Conservation (phyloP, 208 protist species). For the Leptomonas pyrrhocoris region DNA sequence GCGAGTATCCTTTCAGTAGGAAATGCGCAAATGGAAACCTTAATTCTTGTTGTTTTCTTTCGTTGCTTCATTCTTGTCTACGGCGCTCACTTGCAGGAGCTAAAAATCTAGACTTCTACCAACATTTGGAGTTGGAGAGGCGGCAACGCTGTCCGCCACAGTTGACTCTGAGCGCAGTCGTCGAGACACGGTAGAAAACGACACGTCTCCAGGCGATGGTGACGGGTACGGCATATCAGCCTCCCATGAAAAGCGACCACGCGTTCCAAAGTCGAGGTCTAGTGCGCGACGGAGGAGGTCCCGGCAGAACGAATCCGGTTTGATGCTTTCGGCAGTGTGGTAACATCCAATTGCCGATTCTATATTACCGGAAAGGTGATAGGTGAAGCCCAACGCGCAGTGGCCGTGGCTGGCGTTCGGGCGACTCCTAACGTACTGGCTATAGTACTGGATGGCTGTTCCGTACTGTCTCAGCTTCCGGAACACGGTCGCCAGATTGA, state of each 20-base stretch:
- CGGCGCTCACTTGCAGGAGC: background rate
- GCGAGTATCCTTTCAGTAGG: too few relatives aligned
- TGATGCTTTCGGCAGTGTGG: conserved; percentile 84
- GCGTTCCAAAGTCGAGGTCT: conserved; percentile 58
- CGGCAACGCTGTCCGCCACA: conserved; percentile 39
- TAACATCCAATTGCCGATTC: conserved; percentile 85
- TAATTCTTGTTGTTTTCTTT: conserved; percentile 10
- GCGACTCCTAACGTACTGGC: conserved; percentile 70
- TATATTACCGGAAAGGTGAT: conserved; percentile 84
- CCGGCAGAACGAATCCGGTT: conserved; percentile 83
- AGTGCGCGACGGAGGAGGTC: conserved; percentile 86
- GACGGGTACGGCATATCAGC: conserved; percentile 37
- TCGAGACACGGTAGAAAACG: conserved; percentile 70
- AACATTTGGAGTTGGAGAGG: conserved; percentile 57
- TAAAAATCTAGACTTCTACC: conserved; percentile 68
- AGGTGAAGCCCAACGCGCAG: conserved; percentile 85
- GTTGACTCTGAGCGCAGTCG: conserved; percentile 63
- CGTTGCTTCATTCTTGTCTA: background rate
- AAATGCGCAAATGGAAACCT: too few relatives aligned
- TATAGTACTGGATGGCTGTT: conserved; percentile 81
- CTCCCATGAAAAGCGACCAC: conserved; percentile 45
- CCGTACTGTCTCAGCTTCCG: conserved; percentile 65
- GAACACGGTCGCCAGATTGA: conserved; percentile 84
- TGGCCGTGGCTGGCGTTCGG: conserved; percentile 82
- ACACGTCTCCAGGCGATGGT: conserved; percentile 57